phyloP scores from a whole-genome alignment of 441 rosid species.

The Rhodomyrtus psidioides region DNA sequence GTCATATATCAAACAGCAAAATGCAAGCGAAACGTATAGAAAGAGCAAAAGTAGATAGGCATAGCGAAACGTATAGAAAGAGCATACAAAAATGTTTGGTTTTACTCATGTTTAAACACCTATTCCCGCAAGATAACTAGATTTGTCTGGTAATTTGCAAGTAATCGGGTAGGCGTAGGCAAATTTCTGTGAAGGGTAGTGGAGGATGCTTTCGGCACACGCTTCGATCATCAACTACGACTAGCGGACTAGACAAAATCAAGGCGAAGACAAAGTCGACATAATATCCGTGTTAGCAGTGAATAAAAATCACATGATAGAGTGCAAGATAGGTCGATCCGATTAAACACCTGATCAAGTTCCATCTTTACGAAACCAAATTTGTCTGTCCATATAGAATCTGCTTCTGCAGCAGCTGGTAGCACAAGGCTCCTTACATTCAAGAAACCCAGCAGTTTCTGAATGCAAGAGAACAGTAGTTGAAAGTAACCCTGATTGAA shows the following conservation, averaged over 20 bases:
- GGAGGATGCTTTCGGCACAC: neutral
- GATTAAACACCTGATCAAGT: constrained; percentile 49
- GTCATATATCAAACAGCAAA: neutral
- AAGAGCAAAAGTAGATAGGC: neutral
- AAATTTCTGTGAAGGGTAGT: neutral
- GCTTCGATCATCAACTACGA: neutral
- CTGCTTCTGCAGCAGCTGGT: constrained; percentile 91
- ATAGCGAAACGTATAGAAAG: neutral
- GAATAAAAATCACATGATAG: neutral
- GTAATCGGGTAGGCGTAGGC: neutral
- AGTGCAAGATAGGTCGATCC: neutral
- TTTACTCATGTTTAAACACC: neutral
- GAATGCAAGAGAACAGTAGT: constrained; percentile 66
- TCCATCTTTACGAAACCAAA: constrained; percentile 66
- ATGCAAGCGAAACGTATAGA: no score
- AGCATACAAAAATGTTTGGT: neutral
- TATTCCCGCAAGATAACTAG: neutral
- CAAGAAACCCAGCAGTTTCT: constrained; percentile 64
- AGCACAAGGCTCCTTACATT: constrained; percentile 64
- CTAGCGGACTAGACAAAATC: neutral
- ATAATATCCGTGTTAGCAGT: neutral
- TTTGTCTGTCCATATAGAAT: constrained; percentile 79
- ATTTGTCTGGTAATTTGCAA: neutral
- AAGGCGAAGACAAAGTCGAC: neutral
- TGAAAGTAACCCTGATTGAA: constrained; percentile 78